Evolutionary conservation across 2,329 filamentous ascomycete species (phyloP).

Genomic region (Aspergillus versicolor): DNA sequence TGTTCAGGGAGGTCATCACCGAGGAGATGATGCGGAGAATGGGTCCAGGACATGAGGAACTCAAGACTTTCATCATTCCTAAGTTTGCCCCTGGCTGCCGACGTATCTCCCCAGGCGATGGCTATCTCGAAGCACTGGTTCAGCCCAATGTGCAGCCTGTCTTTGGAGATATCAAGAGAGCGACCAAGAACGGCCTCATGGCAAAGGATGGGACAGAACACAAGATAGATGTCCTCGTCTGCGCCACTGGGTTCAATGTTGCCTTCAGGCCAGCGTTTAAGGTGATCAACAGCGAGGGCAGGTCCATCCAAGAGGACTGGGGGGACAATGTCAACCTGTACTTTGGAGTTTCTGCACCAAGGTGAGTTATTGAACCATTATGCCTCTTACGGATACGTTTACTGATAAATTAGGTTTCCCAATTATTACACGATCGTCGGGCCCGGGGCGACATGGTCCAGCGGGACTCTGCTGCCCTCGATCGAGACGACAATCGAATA

Average conservation of each 20-base stretch:
- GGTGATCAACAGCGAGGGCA: constrained; percentile 1
- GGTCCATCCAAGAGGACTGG: not conserved
- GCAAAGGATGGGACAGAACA: not conserved
- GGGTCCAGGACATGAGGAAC: not conserved
- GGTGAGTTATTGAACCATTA: not conserved
- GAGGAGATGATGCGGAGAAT: constrained; percentile 2
- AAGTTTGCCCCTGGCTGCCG: constrained; percentile 1
- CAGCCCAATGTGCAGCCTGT: not conserved
- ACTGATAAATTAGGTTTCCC: constrained; percentile 37
- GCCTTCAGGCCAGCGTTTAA: not conserved
- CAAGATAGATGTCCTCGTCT: constrained; percentile 1
- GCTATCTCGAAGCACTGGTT: constrained; percentile 5
- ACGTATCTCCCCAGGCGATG: not conserved
- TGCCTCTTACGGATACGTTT: not conserved
- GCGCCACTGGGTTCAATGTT: not conserved
- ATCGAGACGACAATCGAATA: constrained; percentile 44
- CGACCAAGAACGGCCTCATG: not conserved
- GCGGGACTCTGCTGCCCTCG: constrained; percentile 33
- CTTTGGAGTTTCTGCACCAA: not conserved
- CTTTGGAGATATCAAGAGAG: not conserved
- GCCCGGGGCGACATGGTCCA: constrained; percentile 38
- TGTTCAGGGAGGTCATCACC: not conserved
- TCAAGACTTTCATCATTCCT: constrained; percentile 1
- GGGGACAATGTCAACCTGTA: not conserved
- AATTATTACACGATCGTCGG: constrained; percentile 43